Base-by-base conservation (phyloP, 192 early-diverging fungal genomes). In the Umbelopsis ramanniana region DNA sequence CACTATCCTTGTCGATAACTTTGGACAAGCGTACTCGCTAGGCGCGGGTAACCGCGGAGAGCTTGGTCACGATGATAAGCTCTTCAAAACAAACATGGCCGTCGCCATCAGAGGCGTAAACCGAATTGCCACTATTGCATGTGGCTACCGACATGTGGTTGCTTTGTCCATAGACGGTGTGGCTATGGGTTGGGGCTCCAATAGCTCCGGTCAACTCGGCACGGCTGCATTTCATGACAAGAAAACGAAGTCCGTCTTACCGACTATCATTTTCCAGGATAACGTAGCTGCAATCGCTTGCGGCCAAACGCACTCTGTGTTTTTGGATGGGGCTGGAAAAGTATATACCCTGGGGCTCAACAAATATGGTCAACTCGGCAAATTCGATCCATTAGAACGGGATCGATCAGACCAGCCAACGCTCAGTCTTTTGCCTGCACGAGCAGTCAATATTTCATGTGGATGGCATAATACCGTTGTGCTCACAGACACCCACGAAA, bases 141-240 rank as follows among this genome's bases (percentile, higher is more conserved):
- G 89, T 70, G 92, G 92, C 0, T 80, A 87, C 66, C 84, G 90
- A 47, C 91, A 94, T 68, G 84, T 83, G 17, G 45, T 94, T 37
- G 82, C 86, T 4, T 52, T 92, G 14, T 69, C 74, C 54, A 71
- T 67, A 1, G 66, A 85, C 14, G 83, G 83, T 0, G 45, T 14
- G 4, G 79, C 83, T 15, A 72, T 81, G 48, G 82, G 83, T 0
- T 84, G 88, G 82, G 91, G 91, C 0, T 83, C 83, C 53, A 86
- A 86, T 55, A 76, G 83, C 22, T 84, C 85, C 73, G 87, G 86
- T 0, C 89, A 91, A 77, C 74, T 92, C 1, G 86, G 88, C 2
- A 21, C 0, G 11, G 48, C 9, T 33, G 46, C 12, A 43, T 43
- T 11, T 12, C 17, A 12, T 14, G 47, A 66, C 55, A 72, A 14